Base-by-base conservation (phyloP, 2,329 filamentous ascomycete genomes). In the Verticillium zaregamsianum region DNA sequence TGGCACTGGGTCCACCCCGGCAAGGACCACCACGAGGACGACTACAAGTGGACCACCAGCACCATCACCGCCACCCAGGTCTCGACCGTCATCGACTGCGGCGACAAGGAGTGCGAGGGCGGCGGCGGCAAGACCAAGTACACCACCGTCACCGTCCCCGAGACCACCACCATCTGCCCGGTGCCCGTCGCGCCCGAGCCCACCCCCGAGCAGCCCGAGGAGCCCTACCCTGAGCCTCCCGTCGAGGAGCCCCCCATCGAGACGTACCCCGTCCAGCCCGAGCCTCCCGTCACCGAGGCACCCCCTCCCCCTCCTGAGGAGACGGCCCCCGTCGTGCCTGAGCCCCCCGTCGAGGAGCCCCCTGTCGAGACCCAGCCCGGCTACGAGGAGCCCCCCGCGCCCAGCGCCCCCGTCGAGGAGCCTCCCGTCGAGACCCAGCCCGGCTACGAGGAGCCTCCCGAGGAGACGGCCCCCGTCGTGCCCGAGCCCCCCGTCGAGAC, bases 101-200 rank as follows among this genome's bases (percentile, higher is more conserved):
- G 70, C 20, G 68, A 74, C 54, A 66, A 70, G 52, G 72, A 75
- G 67, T 56, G 60, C 52, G 80, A 78, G 73, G 76, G 77, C n/a
- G 75, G 67, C 58, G 67, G 71, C 65, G 68, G 66, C 66, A 74
- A 70, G 61, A 72, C 72, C 64, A 49, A 69, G 45, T 64, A 66
- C 62, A 74, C 73, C 60, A 80, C 77, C 57, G 71, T 77, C 59
- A 71, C 70, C 63, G 69, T 77, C 61, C 69, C 76, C 40, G 71
- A 74, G 62, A 75, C 74, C 64, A 79, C 77, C 63, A 80, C 78
- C 63, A 71, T 81, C 68, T 80, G 77, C 74, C 78, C 79, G 25
- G 74, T 80, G 8, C 69, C 76, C 49, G 68, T 72, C 61, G 66
- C 55, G 55, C 63, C 65, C 31, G 64, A 31, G 63, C 59, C 63